Evolutionary conservation across 1,139 yeast species (phyloP), one percentile per base, ranked within the genome.

Genomic region (Suhomyces terraborum): DNA sequence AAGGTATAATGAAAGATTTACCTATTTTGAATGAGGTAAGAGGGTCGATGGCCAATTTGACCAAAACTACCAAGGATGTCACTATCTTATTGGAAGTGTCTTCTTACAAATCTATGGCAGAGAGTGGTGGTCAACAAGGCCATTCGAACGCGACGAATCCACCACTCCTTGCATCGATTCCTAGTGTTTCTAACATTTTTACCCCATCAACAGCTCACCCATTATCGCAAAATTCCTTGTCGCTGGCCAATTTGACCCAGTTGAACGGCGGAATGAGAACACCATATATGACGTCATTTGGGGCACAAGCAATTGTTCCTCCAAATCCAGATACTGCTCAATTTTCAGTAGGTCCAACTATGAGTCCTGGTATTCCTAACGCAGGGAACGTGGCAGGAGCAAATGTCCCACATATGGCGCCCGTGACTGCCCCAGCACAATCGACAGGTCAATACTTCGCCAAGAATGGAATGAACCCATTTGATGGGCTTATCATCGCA

Each of bases 41-140:
- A 46, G 80, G 88, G 5, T 83, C 87, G 6, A 76, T 91, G 67
- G 88, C 96, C 0, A 79, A 82, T 24, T 68, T 91, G 43, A 89
- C 97, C 0, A 82, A 88, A 48, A 85, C 91, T 4, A 88, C 96
- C 2, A 91, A 91, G 56, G 98, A 91, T 54, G 87, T 91, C 9
- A 89, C 97, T 0, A 81, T 87, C 10, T 71, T 87, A 51, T 65
- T 89, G 35, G 96, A 89, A 56, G 67, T 67, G 5, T 69, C 76
- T 0, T 66, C 75, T 1, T 72, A 70, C 47, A 69, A 67, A 45
- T 48, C 69, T 4, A 65, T 71, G 56, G 53, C 72, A 1, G 52
- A 52, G 4, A 16, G 34, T 3, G 40, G 36, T 18, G 28, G 23
- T 9, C 23, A 37, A 9, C 39, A 36, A 25, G 46, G 48, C 12